These are phyloP conservation scores for Ascochyta pisi DNA, from an alignment of 2,329 filamentous ascomycete genomes.

Conservation along the genomic window DNA sequence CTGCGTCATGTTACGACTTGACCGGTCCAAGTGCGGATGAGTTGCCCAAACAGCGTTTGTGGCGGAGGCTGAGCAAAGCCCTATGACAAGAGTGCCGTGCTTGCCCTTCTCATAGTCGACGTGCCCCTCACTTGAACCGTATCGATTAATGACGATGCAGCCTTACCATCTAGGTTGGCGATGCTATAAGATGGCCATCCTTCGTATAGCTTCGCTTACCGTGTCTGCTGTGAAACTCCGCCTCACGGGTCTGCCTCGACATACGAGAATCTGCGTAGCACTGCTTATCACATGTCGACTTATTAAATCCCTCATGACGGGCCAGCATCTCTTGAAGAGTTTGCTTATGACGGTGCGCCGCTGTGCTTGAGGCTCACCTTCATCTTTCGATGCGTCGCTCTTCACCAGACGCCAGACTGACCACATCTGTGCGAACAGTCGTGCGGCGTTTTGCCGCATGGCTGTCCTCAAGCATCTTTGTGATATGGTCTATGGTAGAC, in stretches of 20 bases:
- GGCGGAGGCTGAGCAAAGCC: background rate
- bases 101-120: background rate
- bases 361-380: background rate
- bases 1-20: background rate
- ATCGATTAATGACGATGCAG: background rate
- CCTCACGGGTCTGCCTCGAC: background rate
- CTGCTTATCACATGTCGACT: background rate
- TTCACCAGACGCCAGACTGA: conserved; percentile 31
- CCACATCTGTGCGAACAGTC: conserved; percentile 24
- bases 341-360: background rate
- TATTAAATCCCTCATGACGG: too few relatives aligned
- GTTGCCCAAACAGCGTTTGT: background rate
- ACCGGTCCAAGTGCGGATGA: background rate
- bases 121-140: background rate
- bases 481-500: conserved; percentile 38
- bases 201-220: background rate
- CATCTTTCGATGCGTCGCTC: conserved; percentile 29
- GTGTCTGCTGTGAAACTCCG: background rate
- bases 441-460: conserved; percentile 13
- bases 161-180: background rate
- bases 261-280: too few relatives aligned
- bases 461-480: conserved; percentile 35
- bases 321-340: background rate
- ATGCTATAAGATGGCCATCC: background rate
- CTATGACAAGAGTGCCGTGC: background rate